Evolutionary conservation across 768 basidiomycete genomes (phyloP).

Genomic region (Nidula microcarpa): DNA sequence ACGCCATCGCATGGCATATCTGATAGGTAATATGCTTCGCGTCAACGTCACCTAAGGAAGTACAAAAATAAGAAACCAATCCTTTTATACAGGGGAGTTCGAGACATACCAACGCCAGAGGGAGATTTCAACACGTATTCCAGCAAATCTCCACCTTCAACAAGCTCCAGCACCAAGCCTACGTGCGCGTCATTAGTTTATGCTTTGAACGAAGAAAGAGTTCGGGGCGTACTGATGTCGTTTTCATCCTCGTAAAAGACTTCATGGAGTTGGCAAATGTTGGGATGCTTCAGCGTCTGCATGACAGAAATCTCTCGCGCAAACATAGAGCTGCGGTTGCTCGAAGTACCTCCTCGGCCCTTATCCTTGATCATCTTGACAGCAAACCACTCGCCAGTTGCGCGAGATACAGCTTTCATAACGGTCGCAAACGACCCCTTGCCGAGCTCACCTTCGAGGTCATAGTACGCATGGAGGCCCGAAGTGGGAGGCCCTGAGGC

Average conservation of each 20-base stretch:
- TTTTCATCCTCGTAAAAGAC: slow-evolving; percentile 65
- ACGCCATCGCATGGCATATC: slow-evolving; percentile 78
- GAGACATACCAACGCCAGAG: slow-evolving; percentile 55
- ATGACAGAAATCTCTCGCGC: slow-evolving; percentile 79
- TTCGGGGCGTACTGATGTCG: slow-evolving; percentile 48
- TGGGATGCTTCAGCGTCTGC: slow-evolving; percentile 70
- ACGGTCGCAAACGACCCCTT: slow-evolving; percentile 92
- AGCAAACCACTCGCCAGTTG: slow-evolving; percentile 73
- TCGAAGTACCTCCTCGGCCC: slow-evolving; percentile 19
- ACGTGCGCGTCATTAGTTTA: no score
- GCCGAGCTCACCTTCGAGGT: slow-evolving; percentile 70
- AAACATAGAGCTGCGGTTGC: slow-evolving; percentile 39
- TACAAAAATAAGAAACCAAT: slow-evolving; percentile 1
- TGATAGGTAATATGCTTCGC: slow-evolving; percentile 74
- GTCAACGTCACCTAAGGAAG: slow-evolving; percentile 43
- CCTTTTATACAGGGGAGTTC: background rate
- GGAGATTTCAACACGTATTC: slow-evolving; percentile 70
- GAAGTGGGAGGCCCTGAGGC: slow-evolving; percentile 44
- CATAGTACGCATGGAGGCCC: slow-evolving; percentile 65
- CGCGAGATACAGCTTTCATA: slow-evolving; percentile 71
- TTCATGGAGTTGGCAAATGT: slow-evolving; percentile 80
- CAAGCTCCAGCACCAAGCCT: slow-evolving; percentile 82
- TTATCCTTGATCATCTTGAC: slow-evolving; percentile 81
- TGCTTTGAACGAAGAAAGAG: no score
- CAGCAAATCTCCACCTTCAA: slow-evolving; percentile 87